Evolutionary conservation across 192 early-diverging fungal genomes (phyloP).

Genomic region (Backusella tarrabulga): DNA sequence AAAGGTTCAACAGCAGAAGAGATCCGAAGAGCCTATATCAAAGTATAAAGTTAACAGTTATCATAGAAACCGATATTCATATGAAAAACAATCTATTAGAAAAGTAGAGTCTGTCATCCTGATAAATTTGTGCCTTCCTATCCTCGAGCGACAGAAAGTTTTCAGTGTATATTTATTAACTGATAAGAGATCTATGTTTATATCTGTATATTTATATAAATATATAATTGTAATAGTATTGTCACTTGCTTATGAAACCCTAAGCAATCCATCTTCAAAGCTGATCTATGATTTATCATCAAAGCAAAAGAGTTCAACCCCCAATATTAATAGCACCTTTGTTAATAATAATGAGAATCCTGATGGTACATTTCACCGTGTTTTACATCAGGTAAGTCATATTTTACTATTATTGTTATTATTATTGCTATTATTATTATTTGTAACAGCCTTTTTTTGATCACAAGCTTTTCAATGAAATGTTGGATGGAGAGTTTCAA

Average conservation of each 20-base stretch:
- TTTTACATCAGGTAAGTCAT: conserved; percentile 47
- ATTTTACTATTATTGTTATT: neutral
- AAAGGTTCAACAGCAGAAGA: conserved; percentile 43
- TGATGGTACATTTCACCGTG: conserved; percentile 47
- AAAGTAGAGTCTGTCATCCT: conserved; percentile 54
- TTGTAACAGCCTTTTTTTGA: neutral
- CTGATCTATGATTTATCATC: conserved; percentile 49
- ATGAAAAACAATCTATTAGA: conserved; percentile 24
- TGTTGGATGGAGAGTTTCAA: conserved; percentile 60
- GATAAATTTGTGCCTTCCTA: conserved; percentile 57
- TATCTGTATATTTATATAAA: too few relatives aligned
- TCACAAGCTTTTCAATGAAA: conserved; percentile 46
- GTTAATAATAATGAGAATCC: conserved; percentile 20
- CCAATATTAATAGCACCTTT: neutral
- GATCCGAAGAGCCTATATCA: conserved; percentile 47
- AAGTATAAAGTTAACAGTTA: conserved; percentile 16
- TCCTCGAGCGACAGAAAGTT: conserved; percentile 54
- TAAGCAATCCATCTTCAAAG: conserved; percentile 47
- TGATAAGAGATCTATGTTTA: conserved; percentile 1
- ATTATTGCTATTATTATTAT: neutral
- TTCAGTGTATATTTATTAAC: conserved; percentile 41
- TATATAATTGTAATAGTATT: conserved; percentile 32
- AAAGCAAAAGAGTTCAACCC: neutral
- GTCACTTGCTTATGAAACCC: conserved; percentile 49
- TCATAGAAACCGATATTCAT: neutral